Evolutionary conservation across 352 stramenopile genomes (phyloP), one percentile per base, ranked within the genome.

Genomic region (Pythium dissotocum): DNA sequence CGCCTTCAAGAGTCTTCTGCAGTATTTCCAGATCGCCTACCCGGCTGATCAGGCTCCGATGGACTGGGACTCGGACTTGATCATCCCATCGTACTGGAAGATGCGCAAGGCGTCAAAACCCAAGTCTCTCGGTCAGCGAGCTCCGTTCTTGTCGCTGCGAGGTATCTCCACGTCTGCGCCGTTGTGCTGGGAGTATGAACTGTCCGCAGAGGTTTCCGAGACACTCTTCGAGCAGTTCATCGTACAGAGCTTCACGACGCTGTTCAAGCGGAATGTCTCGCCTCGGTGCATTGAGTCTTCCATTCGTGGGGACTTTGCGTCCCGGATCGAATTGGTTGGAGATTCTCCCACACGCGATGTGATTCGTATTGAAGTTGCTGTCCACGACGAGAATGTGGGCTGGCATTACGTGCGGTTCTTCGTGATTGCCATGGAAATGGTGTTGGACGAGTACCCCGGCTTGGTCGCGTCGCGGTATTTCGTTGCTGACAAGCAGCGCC

Each of bases 201-300:
- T 80, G 8, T 53, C 67, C 5, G 26, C 57, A 2, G 66, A 69
- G 7, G 66, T 77, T 9, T 63, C 73, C 2, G 61, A 76, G 33
- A 75, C 69, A 12, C n/a, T 80, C 0, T 80, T 76, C 30, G 70
- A 77, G 32, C 70, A 80, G 16, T 62, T 77, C 33, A 67, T 61
- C 1, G 73, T 79, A 9, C 36, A 70, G 40, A 77, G 63, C n/a
- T 70, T 70, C 51, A 75, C 55, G 0, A 40, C 66, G 0, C 51
- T 73, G 14, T 46, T 77, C n/a, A 33, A 63, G 32, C 55, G 67
- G 18, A 60, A 9, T 4, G 51, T 64, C 2, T 42, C 21, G 8
- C 24, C 3, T n/a, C 63, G 49, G 5, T 65, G 40, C n/a, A 73
- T 73, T n/a, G 67, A 73, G 24, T 61, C 55, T 6, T 69, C 48